These are phyloP conservation scores for Trypanosoma cruzi DNA, from an alignment of 208 protist species.

Conservation along the genomic window DNA sequence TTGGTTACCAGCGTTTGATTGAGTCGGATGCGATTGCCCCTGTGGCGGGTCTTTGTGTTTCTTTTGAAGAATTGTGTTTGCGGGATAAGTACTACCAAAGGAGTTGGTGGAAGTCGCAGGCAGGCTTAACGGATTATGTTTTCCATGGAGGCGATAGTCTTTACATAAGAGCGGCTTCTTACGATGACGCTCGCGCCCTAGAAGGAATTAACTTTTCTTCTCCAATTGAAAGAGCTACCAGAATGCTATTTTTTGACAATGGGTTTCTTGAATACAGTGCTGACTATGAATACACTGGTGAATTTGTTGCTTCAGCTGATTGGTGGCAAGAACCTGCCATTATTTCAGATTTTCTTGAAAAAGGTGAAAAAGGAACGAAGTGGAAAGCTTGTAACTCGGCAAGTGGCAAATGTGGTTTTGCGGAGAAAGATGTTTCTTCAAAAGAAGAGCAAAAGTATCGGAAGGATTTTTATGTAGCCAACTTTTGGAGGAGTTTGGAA, in stretches of 20 bases:
- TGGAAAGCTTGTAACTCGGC: conserved; percentile 29
- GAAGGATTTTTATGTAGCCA: conserved; percentile 13
- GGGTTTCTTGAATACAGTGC: conserved; percentile 22
- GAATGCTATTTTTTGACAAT: conserved; percentile 30
- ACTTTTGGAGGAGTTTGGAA: conserved; percentile 25
- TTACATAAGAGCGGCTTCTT: conserved; percentile 15
- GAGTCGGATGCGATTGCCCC: conserved; percentile 24
- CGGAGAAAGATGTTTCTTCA: conserved; percentile 4
- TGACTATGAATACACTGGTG: conserved; percentile 24
- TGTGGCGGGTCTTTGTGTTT: conserved; percentile 22
- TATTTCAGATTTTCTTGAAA: conserved; percentile 30
- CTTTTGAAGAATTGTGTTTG: conserved; percentile 5
- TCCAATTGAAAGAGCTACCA: conserved; percentile 15
- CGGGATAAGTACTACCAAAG: conserved; percentile 25
- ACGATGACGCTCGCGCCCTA: conserved; percentile 24
- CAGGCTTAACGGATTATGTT: conserved; percentile 25
- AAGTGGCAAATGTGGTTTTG: conserved; percentile 13
- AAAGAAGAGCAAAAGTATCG: conserved; percentile 20
- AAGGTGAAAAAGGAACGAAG: conserved; percentile 23
- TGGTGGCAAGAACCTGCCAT: conserved; percentile 32
- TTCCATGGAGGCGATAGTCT: conserved; percentile 18
- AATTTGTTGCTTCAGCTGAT: conserved; percentile 22
- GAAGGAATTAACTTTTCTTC: conserved; percentile 9
- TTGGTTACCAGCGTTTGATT: conserved; percentile 25
- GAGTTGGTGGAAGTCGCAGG: conserved; percentile 20